Evolutionary conservation across 768 basidiomycete genomes (phyloP).

Genomic region (Leucogyrophana mollusca): DNA sequence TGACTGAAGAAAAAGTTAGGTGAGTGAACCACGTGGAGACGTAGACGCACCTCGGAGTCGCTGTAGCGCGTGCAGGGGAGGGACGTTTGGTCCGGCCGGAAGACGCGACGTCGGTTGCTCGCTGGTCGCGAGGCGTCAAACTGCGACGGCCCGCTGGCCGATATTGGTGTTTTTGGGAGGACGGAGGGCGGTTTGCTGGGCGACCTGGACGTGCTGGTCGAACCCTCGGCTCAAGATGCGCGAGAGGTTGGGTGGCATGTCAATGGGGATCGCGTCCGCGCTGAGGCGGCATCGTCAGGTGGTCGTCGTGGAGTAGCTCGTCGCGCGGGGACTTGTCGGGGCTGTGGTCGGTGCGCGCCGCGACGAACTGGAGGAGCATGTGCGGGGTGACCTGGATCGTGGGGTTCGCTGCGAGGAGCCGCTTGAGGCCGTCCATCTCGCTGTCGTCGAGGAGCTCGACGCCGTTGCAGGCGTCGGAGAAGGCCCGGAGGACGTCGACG

Average conservation of each 20-base stretch:
- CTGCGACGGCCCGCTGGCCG: conserved; percentile 41
- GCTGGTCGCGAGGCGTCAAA: conserved; percentile 62
- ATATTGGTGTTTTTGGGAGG: conserved; percentile 43
- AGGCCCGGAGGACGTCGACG: no score
- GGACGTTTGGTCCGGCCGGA: no score
- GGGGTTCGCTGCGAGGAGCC: conserved; percentile 59
- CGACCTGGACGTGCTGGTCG: conserved; percentile 44
- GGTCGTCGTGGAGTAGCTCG: conserved; percentile 37
- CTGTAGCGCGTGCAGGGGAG: no score
- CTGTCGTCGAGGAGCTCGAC: conserved; percentile 64
- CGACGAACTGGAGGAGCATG: conserved; percentile 62
- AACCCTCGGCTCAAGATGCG: conserved; percentile 63
- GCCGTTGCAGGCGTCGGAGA: no score
- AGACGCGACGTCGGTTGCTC: no score
- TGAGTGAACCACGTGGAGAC: no score
- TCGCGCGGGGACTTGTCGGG: conserved; percentile 31
- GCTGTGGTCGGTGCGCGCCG: conserved; percentile 32
- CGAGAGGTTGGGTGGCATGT: conserved; percentile 28
- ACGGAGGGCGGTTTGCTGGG: conserved; percentile 48
- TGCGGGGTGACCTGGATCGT: no score
- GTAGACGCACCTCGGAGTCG: no score
- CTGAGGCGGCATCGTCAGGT: conserved; percentile 31
- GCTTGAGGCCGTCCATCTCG: conserved; percentile 61
- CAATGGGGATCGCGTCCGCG: conserved; percentile 37
- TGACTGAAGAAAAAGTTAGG: no score